Conservation (phyloP, 202 grass and related monocot species). For the Schoenoplectus triqueter region DNA sequence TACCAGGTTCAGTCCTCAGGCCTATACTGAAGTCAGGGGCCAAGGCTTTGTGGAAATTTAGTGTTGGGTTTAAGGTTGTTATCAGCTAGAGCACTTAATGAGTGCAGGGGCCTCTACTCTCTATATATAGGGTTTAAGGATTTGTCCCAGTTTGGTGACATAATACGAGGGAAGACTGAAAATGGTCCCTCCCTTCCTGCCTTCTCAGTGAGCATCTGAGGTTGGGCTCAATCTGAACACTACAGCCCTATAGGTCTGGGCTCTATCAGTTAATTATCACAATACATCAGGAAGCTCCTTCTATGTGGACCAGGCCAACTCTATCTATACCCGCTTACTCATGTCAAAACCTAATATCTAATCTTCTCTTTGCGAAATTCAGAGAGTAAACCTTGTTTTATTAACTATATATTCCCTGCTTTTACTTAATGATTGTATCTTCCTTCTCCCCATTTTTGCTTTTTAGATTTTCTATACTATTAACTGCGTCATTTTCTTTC, state of each 20-base stretch:
- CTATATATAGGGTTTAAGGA: not conserved
- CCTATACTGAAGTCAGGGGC: too few species aligned
- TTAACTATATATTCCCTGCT: not conserved
- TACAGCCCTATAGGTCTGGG: not conserved
- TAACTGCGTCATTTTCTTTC: not conserved
- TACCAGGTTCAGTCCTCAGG: too few species aligned
- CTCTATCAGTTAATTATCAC: not conserved
- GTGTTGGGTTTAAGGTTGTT: too few species aligned
- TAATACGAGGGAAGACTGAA: not conserved
- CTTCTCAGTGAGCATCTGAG: not conserved
- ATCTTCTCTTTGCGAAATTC: not conserved
- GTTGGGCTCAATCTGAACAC: not conserved
- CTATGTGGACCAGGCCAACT: not conserved
- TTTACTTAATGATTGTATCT: not conserved
- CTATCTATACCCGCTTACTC: not conserved
- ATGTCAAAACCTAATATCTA: not conserved
- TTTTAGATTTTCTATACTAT: not conserved
- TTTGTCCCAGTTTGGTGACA: not conserved
- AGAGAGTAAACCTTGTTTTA: not conserved
- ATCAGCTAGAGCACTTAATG: too few species aligned
- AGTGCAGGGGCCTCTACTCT: too few species aligned
- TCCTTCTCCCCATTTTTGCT: not conserved
- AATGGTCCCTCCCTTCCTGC: not conserved
- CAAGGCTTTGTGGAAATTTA: too few species aligned
- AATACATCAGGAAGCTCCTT: not conserved